Percentiles rank a stretch among this genome's conserved stretches.
Conservation (phyloP, 2,329 filamentous ascomycete genomes). For the Ophiostoma fasciatum region DNA sequence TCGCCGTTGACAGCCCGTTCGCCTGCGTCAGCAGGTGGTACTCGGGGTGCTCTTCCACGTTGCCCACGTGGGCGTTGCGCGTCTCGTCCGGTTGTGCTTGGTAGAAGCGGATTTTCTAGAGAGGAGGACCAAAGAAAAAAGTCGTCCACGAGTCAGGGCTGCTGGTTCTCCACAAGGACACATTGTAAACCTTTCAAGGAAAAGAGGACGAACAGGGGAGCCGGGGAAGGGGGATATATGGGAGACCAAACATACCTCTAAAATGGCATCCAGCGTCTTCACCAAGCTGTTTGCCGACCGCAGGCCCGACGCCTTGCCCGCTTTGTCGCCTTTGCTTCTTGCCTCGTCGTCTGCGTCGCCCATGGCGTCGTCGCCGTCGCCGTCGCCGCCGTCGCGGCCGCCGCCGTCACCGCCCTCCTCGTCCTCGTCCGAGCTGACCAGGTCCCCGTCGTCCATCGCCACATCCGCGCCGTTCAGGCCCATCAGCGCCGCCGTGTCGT, state of each 20-base stretch:
- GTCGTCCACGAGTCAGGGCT: slow-evolving; percentile 51
- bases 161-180: slow-evolving; percentile 33
- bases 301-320: slow-evolving; percentile 64
- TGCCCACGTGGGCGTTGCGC: slow-evolving; percentile 53
- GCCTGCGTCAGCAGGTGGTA: slow-evolving; percentile 80
- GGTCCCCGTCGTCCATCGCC: slow-evolving; percentile 45
- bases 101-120: slow-evolving; percentile 68
- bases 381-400: slow-evolving; percentile 33
- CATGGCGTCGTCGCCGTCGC: slow-evolving; percentile 35
- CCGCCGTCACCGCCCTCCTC: too few relatives aligned
- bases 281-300: slow-evolving; percentile 67
- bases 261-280: slow-evolving; percentile 63
- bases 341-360: slow-evolving; percentile 38
- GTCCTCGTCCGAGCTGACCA: slow-evolving; percentile 45
- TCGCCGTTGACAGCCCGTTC: slow-evolving; percentile 78
- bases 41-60: slow-evolving; percentile 82
- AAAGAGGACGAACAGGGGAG: too few relatives aligned
- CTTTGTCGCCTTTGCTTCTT: slow-evolving; percentile 69
- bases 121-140: slow-evolving; percentile 17
- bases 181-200: too few relatives aligned
- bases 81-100: slow-evolving; percentile 53
- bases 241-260: too few relatives aligned
- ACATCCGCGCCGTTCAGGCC: slow-evolving; percentile 28
- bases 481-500: slow-evolving; percentile 24
- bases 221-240: too few relatives aligned